Base-by-base conservation (phyloP, 2,329 filamentous ascomycete species). In the Niveomyces coronatus region DNA sequence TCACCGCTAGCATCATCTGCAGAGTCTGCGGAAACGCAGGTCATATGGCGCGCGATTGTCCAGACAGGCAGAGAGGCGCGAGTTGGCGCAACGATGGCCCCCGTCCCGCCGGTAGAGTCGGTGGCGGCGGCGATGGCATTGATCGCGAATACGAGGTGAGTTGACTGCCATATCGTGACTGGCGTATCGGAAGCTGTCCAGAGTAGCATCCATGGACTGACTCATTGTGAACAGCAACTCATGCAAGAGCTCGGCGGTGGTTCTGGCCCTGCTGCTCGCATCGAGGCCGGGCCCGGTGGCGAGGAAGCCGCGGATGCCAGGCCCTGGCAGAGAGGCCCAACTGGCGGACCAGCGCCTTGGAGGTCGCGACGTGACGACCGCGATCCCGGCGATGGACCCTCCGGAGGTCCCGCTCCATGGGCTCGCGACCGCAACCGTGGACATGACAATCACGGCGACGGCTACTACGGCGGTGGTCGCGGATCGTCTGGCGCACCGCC, bases 1-100 rank as follows among this genome's bases (percentile, higher is more conserved):
- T 83, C 65, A 98, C 91, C n/a, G 88, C 91, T 53, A 96, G 87
- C 64, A 96, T 98, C 59, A 96, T 98, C 57, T 98, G 91, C 65
- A 88, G 89, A 53, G 84, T 95, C 52, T 98, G 91, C 66, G 91
- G 91, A 50, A 95, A 96, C 58, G 88, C 91, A 47, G 91, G 91
- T 15, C 91, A 98, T 53, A 95, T 98, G 87, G 91, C 88, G 49
- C 82, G 89, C 51, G 91, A 98, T 65, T 98, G 91, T 74, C 87
- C 89, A 31, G 91, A 98, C 55, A 75, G 91, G 57, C 85, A 91
- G 67, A 79, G 85, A 56, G 91, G 91, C 52, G 78, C 81, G 31
- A 88, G 84, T 60, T 95, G 86, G 85, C 87, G 91, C 53, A 94
- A 94, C 51, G 74, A 74, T 42, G 65, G 65, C 37, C 62, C 61